Conservation (phyloP, 768 basidiomycete genomes). For the Austroboletus eburneus region DNA sequence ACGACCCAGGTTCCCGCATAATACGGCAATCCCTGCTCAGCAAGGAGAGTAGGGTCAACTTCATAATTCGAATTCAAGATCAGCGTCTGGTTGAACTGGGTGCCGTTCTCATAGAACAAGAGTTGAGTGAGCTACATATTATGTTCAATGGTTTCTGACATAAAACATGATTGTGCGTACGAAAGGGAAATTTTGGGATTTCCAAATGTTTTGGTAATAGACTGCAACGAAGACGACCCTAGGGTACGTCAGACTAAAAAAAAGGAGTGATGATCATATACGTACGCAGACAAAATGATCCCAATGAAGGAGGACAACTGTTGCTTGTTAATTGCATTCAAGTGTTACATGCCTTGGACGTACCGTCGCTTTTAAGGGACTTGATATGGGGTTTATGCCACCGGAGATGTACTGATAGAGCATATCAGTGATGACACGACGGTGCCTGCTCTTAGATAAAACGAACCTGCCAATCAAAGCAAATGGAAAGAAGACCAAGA, state of each 20-base stretch:
- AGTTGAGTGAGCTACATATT: conserved; percentile 40
- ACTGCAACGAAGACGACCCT: conserved; percentile 32
- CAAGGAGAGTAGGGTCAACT: conserved; percentile 48
- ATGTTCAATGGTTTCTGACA: background rate
- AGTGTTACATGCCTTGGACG: background rate
- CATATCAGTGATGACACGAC: background rate
- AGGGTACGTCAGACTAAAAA: conserved; percentile 3
- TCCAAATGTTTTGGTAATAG: conserved; percentile 52
- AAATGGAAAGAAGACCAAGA: conserved; percentile 53
- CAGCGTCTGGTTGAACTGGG: conserved; percentile 45
- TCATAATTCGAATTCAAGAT: conserved; percentile 52
- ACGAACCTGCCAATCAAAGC: conserved; percentile 54
- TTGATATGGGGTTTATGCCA: conserved; percentile 44
- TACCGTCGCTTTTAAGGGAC: conserved; percentile 51
- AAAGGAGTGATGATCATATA: background rate
- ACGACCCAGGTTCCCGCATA: conserved; percentile 28
- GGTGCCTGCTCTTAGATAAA: conserved; percentile 7
- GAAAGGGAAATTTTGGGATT: conserved; percentile 58
- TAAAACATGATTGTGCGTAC: conserved; percentile 30
- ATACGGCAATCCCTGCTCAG: conserved; percentile 34
- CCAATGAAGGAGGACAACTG: conserved; percentile 46
- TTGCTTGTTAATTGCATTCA: background rate
- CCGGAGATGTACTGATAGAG: conserved; percentile 18
- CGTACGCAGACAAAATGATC: conserved; percentile 49
- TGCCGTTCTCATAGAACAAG: conserved; percentile 50